A percentile compares a stretch with the other conserved stretches of the same genome.
Evolutionary conservation across 768 basidiomycete species (phyloP).

Genomic region (Termitomyces sp.): DNA sequence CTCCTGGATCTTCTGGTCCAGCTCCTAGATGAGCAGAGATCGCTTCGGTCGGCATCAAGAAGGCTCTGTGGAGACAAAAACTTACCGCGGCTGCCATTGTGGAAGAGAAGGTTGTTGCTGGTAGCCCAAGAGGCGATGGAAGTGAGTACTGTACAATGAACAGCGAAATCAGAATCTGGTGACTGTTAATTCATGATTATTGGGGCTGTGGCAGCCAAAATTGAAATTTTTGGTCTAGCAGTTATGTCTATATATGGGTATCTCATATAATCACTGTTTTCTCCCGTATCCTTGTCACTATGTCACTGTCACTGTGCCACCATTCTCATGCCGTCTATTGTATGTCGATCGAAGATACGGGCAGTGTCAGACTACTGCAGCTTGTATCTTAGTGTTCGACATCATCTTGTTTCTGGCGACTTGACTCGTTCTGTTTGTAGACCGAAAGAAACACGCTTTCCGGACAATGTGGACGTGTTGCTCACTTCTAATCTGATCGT

Average conservation of each 20-base stretch:
- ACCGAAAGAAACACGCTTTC: conserved; percentile 31
- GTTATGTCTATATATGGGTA: conserved; percentile 12
- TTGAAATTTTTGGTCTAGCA: conserved; percentile 8
- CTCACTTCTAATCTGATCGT: conserved; percentile 45
- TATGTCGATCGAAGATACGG: conserved; percentile 30
- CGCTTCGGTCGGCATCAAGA: conserved; percentile 17
- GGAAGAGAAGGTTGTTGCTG: conserved; percentile 11
- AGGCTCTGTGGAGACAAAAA: neutral
- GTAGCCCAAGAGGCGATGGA: conserved; percentile 9
- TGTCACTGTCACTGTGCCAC: too few species aligned
- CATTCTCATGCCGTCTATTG: conserved; percentile 23
- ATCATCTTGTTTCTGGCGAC: conserved; percentile 31
- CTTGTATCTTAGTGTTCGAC: conserved; percentile 41
- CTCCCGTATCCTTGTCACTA: too few species aligned
- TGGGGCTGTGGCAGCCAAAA: conserved; percentile 19
- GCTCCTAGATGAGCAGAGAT: conserved; percentile 35
- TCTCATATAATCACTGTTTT: neutral
- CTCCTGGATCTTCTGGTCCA: conserved; percentile 93
- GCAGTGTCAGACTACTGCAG: conserved; percentile 36
- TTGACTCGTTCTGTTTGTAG: conserved; percentile 20
- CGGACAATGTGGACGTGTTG: conserved; percentile 41
- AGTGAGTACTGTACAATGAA: conserved; percentile 11
- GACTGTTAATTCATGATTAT: conserved; percentile 14
- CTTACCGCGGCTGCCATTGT: conserved; percentile 18
- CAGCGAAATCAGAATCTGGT: conserved; percentile 17